Percentiles rank a stretch among this genome's conserved stretches.
These are phyloP conservation scores for Fomitopsis pulvina DNA, from an alignment of 768 basidiomycete genomes.

Conservation along the genomic window DNA sequence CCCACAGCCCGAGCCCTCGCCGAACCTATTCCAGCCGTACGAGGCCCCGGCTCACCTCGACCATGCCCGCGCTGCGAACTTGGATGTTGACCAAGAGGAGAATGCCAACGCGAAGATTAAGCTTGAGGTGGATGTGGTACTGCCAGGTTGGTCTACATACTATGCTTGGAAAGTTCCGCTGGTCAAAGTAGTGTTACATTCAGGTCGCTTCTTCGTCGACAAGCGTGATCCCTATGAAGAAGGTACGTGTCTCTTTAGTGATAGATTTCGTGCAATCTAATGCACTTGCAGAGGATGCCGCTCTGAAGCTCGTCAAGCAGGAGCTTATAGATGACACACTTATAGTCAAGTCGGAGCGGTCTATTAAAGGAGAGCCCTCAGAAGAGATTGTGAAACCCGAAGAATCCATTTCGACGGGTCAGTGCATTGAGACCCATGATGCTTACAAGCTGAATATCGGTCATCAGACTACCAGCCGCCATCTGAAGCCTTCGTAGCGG, in stretches of 20 bases:
- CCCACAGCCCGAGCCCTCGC: background rate
- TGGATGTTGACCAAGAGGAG: conserved; percentile 3
- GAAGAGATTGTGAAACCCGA: conserved; percentile 2
- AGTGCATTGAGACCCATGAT: background rate
- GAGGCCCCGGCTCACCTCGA: conserved; percentile 8
- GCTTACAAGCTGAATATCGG: background rate
- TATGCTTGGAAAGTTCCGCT: too few relatives aligned
- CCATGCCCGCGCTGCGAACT: background rate
- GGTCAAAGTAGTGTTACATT: too few relatives aligned
- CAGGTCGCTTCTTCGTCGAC: conserved; percentile 1
- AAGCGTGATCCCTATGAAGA: conserved; percentile 21
- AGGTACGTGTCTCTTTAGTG: conserved; percentile 7
- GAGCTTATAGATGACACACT: conserved; percentile 4
- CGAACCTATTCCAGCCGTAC: conserved; percentile 13
- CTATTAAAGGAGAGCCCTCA: conserved; percentile 6
- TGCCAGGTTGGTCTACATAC: too few relatives aligned
- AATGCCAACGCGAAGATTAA: background rate
- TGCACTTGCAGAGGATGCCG: conserved; percentile 8
- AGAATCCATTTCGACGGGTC: background rate
- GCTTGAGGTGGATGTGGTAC: too few relatives aligned
- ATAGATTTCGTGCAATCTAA: too few relatives aligned
- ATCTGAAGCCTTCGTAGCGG: conserved; percentile 7
- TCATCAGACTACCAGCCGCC: background rate
- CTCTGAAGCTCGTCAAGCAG: conserved; percentile 8
- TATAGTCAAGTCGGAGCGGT: conserved; percentile 6